phyloP scores from a whole-genome alignment of 371 early-diverging fungal species.

The Rhizopus delemar region DNA sequence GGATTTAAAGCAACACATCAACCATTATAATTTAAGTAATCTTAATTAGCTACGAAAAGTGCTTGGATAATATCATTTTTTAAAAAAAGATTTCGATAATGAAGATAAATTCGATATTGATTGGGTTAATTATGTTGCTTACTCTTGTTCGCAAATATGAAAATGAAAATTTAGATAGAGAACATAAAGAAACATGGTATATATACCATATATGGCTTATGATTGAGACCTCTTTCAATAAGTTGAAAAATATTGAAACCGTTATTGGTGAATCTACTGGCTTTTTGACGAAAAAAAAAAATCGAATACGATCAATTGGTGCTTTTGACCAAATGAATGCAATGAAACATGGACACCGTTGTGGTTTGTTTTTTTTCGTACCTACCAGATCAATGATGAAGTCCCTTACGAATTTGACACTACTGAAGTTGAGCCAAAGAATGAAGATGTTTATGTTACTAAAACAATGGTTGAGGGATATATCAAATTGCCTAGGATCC shows the following conservation, averaged over 20 bases:
- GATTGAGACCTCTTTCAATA: slow-evolving; percentile 4
- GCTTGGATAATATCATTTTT: neutral
- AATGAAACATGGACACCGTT: too few relatives aligned
- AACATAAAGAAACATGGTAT: neutral
- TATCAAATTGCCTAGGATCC: too few relatives aligned
- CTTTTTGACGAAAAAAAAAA: too few relatives aligned
- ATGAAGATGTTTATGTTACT: too few relatives aligned
- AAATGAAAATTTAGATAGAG: neutral
- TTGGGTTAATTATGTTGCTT: neutral
- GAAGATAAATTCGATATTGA: neutral
- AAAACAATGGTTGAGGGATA: too few relatives aligned
- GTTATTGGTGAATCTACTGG: neutral
- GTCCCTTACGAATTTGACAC: too few relatives aligned
- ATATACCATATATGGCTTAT: slow-evolving; percentile 1
- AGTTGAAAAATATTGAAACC: neutral
- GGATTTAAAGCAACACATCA: neutral
- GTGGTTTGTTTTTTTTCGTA: too few relatives aligned
- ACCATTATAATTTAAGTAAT: neutral
- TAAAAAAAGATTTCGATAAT: neutral
- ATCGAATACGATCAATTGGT: too few relatives aligned
- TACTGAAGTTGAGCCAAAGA: too few relatives aligned
- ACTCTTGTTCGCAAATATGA: neutral
- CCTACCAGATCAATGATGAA: too few relatives aligned
- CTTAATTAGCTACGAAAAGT: too few relatives aligned
- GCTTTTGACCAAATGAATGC: too few relatives aligned